Conservation (phyloP, 1,284 basidiomycete species). For the Athelia sp. region DNA sequence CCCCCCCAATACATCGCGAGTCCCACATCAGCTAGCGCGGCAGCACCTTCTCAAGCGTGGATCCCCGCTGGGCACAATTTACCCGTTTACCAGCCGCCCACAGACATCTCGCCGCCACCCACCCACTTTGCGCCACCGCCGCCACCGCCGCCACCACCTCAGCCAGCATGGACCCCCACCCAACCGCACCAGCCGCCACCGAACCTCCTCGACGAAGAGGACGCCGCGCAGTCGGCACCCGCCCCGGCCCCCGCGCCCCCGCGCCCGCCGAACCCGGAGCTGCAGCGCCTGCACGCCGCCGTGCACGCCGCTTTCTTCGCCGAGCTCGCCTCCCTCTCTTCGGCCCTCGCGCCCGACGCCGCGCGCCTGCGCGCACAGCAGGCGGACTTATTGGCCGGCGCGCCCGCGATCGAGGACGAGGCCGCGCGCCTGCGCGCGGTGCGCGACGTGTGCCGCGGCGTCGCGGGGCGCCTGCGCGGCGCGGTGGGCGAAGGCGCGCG, state of each 20-base stretch:
- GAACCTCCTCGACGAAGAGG: slow-evolving; percentile 50
- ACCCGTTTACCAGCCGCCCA: slow-evolving; percentile 6
- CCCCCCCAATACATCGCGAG: slow-evolving; percentile 21
- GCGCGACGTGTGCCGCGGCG: slow-evolving; percentile 83
- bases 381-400: slow-evolving; percentile 81
- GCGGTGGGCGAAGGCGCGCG: slow-evolving; percentile 63
- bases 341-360: slow-evolving; percentile 64
- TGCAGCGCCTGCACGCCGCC: slow-evolving; percentile 79
- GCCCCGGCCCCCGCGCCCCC: slow-evolving; percentile 38
- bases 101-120: slow-evolving; percentile 8
- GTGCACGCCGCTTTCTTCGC: slow-evolving; percentile 74
- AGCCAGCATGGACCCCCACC: slow-evolving; percentile 12
- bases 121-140: slow-evolving; percentile 10
- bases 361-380: slow-evolving; percentile 78
- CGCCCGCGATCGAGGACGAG: slow-evolving; percentile 93
- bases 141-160: slow-evolving; percentile 18
- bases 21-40: slow-evolving; percentile 8
- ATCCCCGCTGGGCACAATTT: neutral
- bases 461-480: slow-evolving; percentile 60
- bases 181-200: slow-evolving; percentile 26
- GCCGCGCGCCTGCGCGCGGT: slow-evolving; percentile 94
- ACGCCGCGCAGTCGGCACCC: slow-evolving; percentile 13
- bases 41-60: neutral
- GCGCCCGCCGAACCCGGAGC: slow-evolving; percentile 84
- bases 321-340: slow-evolving; percentile 63